Evolutionary conservation across 495 filamentous ascomycete genomes (phyloP).

Genomic region (Aspergillus incahuasiensis): DNA sequence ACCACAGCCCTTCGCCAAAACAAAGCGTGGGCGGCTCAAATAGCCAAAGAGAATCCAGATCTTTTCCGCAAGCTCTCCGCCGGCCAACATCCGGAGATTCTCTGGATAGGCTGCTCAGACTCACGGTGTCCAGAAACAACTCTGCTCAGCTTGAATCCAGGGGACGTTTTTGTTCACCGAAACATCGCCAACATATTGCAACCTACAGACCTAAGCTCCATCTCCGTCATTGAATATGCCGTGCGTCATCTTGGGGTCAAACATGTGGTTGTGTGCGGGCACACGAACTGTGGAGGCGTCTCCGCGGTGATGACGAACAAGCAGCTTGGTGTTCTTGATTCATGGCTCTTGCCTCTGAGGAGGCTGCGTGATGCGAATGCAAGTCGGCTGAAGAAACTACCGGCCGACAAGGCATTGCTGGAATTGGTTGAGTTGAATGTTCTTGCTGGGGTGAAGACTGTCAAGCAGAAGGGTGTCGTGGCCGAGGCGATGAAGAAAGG

Average conservation of each 20-base stretch:
- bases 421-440: conserved; percentile 68
- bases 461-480: conserved; percentile 58
- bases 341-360: conserved; percentile 72
- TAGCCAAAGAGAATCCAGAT: conserved; percentile 59
- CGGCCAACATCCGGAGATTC: conserved; percentile 70
- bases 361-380: conserved; percentile 54
- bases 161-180: conserved; percentile 89
- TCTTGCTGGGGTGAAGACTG: conserved; percentile 55
- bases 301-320: conserved; percentile 61
- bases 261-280: conserved; percentile 81
- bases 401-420: conserved; percentile 40
- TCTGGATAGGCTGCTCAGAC: conserved; percentile 94
- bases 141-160: conserved; percentile 72
- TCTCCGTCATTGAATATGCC: conserved; percentile 79
- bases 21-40: conserved; percentile 66
- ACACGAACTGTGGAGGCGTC: conserved; percentile 77
- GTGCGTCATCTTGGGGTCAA: conserved; percentile 70
- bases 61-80: conserved; percentile 66
- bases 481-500: conserved; percentile 64
- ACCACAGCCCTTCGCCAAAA: conserved; percentile 43
- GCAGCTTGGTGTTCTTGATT: conserved; percentile 73
- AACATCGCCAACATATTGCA: conserved; percentile 91
- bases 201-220: conserved; percentile 68
- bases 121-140: conserved; percentile 85
- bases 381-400: conserved; percentile 43